Base-by-base conservation (phyloP, 768 basidiomycete genomes). In the Boletus sp. region DNA sequence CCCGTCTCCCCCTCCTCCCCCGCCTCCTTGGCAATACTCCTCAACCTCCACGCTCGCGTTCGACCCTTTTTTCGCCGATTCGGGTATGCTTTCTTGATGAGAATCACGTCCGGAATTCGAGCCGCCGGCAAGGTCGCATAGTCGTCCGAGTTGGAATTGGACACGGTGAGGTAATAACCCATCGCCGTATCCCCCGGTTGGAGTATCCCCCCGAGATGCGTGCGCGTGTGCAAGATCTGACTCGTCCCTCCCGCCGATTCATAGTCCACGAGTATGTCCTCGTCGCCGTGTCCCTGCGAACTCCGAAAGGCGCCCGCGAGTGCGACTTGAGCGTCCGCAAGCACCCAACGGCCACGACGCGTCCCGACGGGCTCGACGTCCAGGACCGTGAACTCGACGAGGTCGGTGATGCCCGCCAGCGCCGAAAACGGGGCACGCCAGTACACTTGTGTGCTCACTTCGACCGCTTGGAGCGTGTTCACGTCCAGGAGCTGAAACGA, bases 81-180 rank as follows among this genome's bases (percentile, higher is more conserved):
- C 48, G 94, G 96, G 74, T 98, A 98, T 47, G 92, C 82, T 80
- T 99, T 98, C 78, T 92, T 91, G 58, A 97, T 89, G 15, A 99
- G 84, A 35, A 99, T 83, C 60, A 97, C 85, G 65, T 98, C 94
- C 2, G 96, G 97, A 52, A 96, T 79, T 39, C 89, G 83, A 18
- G 81, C 79, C 28, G 76, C 58, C 2, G 82, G 79, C 24, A 97
- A 77, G 30, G 79, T 73, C 6, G 92, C 84, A 67, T 88, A 98
- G 54, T 86, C 86, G 56, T 90, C 86, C 56, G 89, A 92, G 79
- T 98, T 99, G 81, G 88, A 97, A 77, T 99, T 99, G 58, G 88
- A 77, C 57, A 90, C 86, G 9, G 87, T 87, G 57, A 98, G 81
- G 73, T 90, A 85, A 77, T 92, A 99, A 0, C 97, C 97, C 52